Evolutionary conservation across 257 asterid genomes (phyloP).

Genomic region (Plantago major): DNA sequence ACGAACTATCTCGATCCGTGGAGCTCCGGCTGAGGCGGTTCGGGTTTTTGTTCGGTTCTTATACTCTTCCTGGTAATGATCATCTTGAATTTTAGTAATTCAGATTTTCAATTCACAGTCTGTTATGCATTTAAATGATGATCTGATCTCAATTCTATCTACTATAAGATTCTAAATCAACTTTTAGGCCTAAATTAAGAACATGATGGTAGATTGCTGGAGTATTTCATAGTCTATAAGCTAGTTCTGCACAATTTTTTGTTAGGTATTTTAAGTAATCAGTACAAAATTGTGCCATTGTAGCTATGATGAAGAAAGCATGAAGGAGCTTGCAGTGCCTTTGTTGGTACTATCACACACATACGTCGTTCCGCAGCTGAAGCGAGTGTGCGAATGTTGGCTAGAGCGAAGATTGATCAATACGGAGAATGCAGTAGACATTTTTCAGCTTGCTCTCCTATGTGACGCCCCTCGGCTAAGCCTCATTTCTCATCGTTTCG

Average conservation of each 20-base stretch:
- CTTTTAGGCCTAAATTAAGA: no score
- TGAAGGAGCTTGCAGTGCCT: conserved; percentile 56
- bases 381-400: conserved; percentile 55
- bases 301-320: conserved; percentile 67
- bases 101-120: no score
- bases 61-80: conserved; percentile 73
- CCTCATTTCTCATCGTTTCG: conserved; percentile 68
- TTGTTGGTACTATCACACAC: conserved; percentile 73
- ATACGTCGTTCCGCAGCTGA: conserved; percentile 54
- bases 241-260: conserved; percentile 4
- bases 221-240: not conserved
- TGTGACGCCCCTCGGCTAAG: conserved; percentile 81
- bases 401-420: conserved; percentile 47
- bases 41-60: conserved; percentile 63
- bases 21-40: conserved; percentile 84
- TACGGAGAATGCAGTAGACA: conserved; percentile 59
- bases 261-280: not conserved
- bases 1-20: conserved; percentile 48
- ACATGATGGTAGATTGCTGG: no score
- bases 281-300: conserved; percentile 9
- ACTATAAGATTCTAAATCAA: no score
- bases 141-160: no score
- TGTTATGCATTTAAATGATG: no score
- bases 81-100: not conserved
- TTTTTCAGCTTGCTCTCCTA: conserved; percentile 74